Evolutionary conservation across 225 moss, liverwort and hornwort species (phyloP).

Genomic region (Physcomitrellopsis africana): DNA sequence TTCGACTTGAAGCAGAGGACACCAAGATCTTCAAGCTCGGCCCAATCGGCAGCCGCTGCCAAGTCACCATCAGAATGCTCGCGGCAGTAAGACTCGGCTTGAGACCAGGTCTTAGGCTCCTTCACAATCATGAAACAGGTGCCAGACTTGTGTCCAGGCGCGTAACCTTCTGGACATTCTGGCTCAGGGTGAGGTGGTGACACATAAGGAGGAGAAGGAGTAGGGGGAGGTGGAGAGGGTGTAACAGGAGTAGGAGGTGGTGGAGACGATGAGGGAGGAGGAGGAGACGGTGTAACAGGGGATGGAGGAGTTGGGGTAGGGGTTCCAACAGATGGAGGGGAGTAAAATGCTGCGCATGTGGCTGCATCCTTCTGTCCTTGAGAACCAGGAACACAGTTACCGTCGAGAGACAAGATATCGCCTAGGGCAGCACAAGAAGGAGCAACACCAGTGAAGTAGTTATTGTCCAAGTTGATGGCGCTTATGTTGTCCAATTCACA

Average conservation of each 20-base stretch:
- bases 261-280: neutral
- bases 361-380: neutral
- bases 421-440: conserved; percentile 36
- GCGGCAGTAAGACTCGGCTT: conserved; percentile 32
- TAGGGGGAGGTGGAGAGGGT: conserved; percentile 25
- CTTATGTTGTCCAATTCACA: conserved; percentile 56
- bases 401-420: conserved; percentile 48
- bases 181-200: conserved; percentile 26
- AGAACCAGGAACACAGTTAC: conserved; percentile 46
- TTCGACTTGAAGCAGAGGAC: conserved; percentile 2
- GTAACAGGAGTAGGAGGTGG: conserved; percentile 31
- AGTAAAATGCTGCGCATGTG: neutral
- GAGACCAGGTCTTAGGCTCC: conserved; percentile 26
- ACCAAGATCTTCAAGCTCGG: conserved; percentile 27
- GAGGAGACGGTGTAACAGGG: conserved; percentile 6
- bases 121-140: conserved; percentile 34
- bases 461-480: conserved; percentile 62
- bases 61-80: conserved; percentile 28
- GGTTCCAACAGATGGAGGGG: neutral
- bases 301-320: conserved; percentile 13
- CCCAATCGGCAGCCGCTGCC: conserved; percentile 25
- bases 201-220: neutral
- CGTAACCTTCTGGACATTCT: conserved; percentile 34
- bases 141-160: conserved; percentile 8
- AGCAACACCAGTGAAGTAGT: conserved; percentile 54